Evolutionary conservation across 2,329 filamentous ascomycete species (phyloP).

Genomic region (Cadophora malorum): DNA sequence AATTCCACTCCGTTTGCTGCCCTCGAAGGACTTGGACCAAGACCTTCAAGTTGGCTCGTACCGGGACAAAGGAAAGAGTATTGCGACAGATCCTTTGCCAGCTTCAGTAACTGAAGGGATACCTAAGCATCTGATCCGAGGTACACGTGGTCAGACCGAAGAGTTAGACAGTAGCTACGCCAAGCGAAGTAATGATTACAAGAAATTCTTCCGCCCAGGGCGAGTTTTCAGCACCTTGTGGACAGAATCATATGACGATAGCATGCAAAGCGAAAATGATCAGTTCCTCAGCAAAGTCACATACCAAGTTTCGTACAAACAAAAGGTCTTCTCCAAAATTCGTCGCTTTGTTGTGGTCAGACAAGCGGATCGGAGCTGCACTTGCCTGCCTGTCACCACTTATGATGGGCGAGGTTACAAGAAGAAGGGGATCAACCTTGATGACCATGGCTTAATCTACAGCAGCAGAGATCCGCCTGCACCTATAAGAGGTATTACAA

Average conservation of each 20-base stretch:
- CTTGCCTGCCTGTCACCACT: constrained; percentile 36
- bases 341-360: constrained; percentile 38
- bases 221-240: constrained; percentile 39
- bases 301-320: constrained; percentile 26
- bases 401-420: constrained; percentile 27
- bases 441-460: constrained; percentile 37
- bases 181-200: constrained; percentile 33
- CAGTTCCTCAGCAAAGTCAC: constrained; percentile 29
- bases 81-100: not conserved
- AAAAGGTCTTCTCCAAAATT: constrained; percentile 35
- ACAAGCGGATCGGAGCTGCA: constrained; percentile 27
- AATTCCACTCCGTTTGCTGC: not conserved
- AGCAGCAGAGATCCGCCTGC: constrained; percentile 25
- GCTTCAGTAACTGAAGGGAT: not conserved
- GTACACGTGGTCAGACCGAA: constrained; percentile 26
- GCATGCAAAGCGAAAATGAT: constrained; percentile 20
- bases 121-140: constrained; percentile 17
- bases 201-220: constrained; percentile 35
- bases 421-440: constrained; percentile 36
- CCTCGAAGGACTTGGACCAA: not conserved
- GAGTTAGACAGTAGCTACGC: constrained; percentile 32
- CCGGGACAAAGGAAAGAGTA: constrained; percentile 10
- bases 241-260: constrained; percentile 31
- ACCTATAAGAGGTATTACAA: constrained; percentile 24
- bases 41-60: constrained; percentile 1